Percentiles rank a stretch among this genome's conserved stretches.
Evolutionary conservation across 495 filamentous ascomycete genomes (phyloP).

Genomic region (Hapsidospora chrysogenum): DNA sequence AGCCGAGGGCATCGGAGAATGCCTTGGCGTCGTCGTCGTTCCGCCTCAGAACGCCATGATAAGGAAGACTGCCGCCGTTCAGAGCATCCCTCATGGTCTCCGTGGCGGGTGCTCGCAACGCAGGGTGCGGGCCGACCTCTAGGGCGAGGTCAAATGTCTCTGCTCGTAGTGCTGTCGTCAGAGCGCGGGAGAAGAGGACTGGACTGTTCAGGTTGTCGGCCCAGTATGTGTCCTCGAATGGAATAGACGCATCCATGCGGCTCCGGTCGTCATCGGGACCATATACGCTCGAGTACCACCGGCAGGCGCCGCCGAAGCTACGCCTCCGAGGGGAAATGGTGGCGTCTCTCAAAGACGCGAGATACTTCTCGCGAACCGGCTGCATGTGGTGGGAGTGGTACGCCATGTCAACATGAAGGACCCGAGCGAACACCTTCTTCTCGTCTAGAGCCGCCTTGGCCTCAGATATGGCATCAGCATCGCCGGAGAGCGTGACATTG

Average conservation of each 20-base stretch:
- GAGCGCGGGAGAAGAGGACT: conserved; percentile 19
- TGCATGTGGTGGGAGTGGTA: conserved; percentile 18
- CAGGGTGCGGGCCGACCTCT: conserved; percentile 16
- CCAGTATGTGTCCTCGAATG: conserved; percentile 14
- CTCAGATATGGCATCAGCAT: conserved; percentile 1
- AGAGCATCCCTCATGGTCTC: not conserved
- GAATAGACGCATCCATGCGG: conserved; percentile 25
- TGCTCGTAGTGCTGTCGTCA: conserved; percentile 2
- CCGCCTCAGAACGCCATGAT: not conserved
- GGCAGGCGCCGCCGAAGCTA: not conserved
- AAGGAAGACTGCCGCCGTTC: not conserved
- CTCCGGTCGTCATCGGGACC: conserved; percentile 6
- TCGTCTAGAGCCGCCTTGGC: conserved; percentile 2
- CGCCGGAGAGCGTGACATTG: conserved; percentile 18
- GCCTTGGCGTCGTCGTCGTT: not conserved
- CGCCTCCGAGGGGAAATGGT: conserved; percentile 1
- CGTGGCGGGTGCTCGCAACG: conserved; percentile 18
- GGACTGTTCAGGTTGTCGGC: conserved; percentile 15
- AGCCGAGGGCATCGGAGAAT: conserved; percentile 1
- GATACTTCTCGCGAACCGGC: conserved; percentile 12
- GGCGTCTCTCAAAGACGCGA: conserved; percentile 5
- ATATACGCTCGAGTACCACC: conserved; percentile 5
- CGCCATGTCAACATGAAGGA: conserved; percentile 4
- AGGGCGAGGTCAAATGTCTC: conserved; percentile 15
- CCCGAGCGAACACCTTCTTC: conserved; percentile 1